phyloP scores from a whole-genome alignment of 169 alveolate genomes.

The Nephromyces sp. region DNA sequence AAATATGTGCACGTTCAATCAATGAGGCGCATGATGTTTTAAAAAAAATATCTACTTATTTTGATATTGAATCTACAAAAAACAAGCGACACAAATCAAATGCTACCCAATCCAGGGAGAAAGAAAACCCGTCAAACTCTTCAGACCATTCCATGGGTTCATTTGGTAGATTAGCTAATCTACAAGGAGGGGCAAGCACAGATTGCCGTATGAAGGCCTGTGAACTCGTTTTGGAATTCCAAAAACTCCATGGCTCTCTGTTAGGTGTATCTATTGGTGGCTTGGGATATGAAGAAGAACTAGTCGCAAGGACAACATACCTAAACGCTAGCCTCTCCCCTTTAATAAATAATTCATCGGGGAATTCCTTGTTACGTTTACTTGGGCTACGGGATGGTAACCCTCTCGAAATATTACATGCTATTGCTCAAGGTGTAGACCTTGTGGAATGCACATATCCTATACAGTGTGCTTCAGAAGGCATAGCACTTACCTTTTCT shows the following conservation, averaged over 20 bases:
- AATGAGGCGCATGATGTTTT: too few species aligned
- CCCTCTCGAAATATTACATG: not conserved
- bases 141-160: too few species aligned
- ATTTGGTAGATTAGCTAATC: not conserved
- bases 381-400: not conserved
- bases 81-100: too few species aligned
- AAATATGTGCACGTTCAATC: too few species aligned
- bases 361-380: not conserved
- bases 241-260: not conserved
- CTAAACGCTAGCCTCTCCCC: not conserved
- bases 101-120: too few species aligned
- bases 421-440: not conserved
- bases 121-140: too few species aligned
- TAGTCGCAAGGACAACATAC: not conserved
- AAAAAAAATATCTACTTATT: too few species aligned
- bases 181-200: not conserved
- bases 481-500: not conserved
- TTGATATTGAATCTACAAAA: too few species aligned
- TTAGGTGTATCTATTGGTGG: not conserved
- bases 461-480: not conserved
- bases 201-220: not conserved
- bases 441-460: not conserved
- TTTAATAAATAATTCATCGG: too few species aligned
- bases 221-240: not conserved
- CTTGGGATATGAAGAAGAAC: not conserved